These are phyloP conservation scores for Lomentospora prolificans DNA, from an alignment of 2,329 filamentous ascomycete species.

Conservation along the genomic window DNA sequence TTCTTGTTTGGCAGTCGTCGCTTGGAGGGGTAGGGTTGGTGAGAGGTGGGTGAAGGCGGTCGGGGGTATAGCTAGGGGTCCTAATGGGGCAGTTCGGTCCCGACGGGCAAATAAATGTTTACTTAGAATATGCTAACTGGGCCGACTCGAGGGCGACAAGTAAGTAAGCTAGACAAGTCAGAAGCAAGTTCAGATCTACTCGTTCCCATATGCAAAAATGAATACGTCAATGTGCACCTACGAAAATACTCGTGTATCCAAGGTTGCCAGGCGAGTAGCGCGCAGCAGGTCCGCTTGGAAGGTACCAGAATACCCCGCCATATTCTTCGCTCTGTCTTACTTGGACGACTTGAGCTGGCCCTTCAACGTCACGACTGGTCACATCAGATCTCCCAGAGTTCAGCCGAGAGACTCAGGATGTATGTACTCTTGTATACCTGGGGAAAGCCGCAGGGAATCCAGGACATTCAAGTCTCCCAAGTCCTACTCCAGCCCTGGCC, in stretches of 20 bases:
- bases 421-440: no score
- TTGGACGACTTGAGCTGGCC: no score
- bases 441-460: background rate
- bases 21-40: background rate
- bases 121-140: background rate
- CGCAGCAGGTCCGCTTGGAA: background rate
- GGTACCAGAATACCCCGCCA: conserved; percentile 1
- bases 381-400: background rate
- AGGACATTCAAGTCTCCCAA: background rate
- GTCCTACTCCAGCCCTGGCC: background rate
- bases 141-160: no score
- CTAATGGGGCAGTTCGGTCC: background rate
- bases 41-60: background rate
- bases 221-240: no score
- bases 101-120: background rate
- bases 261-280: background rate
- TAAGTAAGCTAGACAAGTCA: no score
- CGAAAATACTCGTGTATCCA: background rate
- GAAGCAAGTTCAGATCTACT: no score
- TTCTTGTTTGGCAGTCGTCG: background rate
- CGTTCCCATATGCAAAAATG: no score
- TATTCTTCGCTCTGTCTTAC: background rate
- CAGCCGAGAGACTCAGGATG: background rate
- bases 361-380: no score
- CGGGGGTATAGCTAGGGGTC: background rate